Percentiles rank a stretch among this genome's conserved stretches.
Conservation (phyloP, 352 stramenopile species). For the Pythium folliculosum region DNA sequence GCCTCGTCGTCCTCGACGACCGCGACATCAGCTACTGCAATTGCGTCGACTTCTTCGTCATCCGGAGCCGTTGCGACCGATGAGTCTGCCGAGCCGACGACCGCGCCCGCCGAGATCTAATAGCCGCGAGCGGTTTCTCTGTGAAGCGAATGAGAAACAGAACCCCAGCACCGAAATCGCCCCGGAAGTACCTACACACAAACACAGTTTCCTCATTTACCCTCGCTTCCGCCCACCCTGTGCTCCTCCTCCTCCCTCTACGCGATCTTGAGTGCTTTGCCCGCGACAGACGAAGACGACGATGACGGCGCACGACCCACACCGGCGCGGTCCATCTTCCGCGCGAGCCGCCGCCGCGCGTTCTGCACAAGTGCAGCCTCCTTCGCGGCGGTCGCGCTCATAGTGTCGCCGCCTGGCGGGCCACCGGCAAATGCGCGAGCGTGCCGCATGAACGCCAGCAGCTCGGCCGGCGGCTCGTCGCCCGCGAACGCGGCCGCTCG, state of each 20-base stretch:
- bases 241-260: background rate
- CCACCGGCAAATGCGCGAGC: constrained; percentile 15
- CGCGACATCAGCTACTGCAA: background rate
- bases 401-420: background rate
- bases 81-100: background rate
- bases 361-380: constrained; percentile 31
- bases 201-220: background rate
- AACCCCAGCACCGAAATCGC: background rate
- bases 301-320: background rate
- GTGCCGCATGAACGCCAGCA: constrained; percentile 27
- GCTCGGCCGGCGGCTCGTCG: constrained; percentile 20
- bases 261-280: background rate
- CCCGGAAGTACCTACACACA: background rate
- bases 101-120: constrained; percentile 11
- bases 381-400: background rate
- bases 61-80: background rate
- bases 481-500: constrained; percentile 5
- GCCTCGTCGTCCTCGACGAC: background rate
- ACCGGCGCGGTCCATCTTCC: constrained; percentile 12
- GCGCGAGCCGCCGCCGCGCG: constrained; percentile 15
- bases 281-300: background rate
- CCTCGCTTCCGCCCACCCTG: no score
- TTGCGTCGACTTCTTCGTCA: background rate
- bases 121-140: background rate
- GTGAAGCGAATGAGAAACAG: background rate